Evolutionary conservation across 2,329 filamentous ascomycete species (phyloP).

Genomic region (Dothideomycetes sp.): DNA sequence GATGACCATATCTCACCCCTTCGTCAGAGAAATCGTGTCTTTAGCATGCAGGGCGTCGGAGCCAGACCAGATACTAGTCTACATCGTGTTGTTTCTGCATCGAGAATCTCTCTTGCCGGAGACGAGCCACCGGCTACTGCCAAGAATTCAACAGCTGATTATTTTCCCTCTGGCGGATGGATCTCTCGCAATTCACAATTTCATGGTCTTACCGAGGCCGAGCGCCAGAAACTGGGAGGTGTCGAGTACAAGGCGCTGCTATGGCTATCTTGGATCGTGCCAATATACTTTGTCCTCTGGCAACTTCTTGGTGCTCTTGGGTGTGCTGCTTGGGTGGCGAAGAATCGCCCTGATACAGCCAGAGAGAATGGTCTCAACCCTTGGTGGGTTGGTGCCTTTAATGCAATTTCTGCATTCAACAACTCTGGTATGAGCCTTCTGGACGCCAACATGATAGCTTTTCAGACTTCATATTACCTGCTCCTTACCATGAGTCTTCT

Average conservation of each 20-base stretch:
- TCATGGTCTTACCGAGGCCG: constrained; percentile 42
- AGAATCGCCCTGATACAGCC: constrained; percentile 42
- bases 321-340: constrained; percentile 52
- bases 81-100: constrained; percentile 8
- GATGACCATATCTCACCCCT: constrained; percentile 1
- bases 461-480: constrained; percentile 40
- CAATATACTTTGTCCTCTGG: constrained; percentile 51
- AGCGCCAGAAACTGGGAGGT: constrained; percentile 51
- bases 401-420: constrained; percentile 59
- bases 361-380: constrained; percentile 51
- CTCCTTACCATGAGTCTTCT: constrained; percentile 41
- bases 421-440: constrained; percentile 62
- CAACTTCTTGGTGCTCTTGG: constrained; percentile 51
- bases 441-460: constrained; percentile 57
- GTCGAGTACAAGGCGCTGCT: constrained; percentile 56
- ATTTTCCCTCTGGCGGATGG: constrained; percentile 15
- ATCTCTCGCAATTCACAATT: constrained; percentile 48
- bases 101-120: neutral
- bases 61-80: constrained; percentile 25
- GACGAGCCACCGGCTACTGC: neutral
- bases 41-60: constrained; percentile 22
- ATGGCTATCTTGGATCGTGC: constrained; percentile 51
- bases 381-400: constrained; percentile 62
- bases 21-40: constrained; percentile 1
- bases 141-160: constrained; percentile 7